Percentiles rank a stretch among this genome's conserved stretches.
Conservation (phyloP, 768 basidiomycete genomes). For the Tylopilus intermedius region DNA sequence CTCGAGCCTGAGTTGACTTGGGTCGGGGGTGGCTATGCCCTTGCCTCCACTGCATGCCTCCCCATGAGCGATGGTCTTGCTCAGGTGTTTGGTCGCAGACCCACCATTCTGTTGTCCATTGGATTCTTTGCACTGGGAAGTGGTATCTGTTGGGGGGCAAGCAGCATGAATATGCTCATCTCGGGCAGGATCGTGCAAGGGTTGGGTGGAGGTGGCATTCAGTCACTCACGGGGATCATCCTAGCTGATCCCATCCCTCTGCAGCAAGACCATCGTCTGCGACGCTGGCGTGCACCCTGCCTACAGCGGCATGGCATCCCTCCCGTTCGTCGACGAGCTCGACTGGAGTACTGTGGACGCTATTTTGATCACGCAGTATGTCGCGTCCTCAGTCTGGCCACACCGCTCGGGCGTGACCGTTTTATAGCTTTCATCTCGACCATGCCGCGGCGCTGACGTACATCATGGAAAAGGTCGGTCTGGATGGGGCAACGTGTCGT, state of each 20-base stretch:
- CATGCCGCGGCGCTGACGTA: too few relatives aligned
- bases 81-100: slow-evolving; percentile 37
- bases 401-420: too few relatives aligned
- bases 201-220: slow-evolving; percentile 37
- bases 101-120: slow-evolving; percentile 30
- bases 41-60: slow-evolving; percentile 38
- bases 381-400: too few relatives aligned
- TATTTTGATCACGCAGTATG: too few relatives aligned
- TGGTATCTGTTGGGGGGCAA: slow-evolving; percentile 39
- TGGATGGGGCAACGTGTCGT: too few relatives aligned
- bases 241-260: slow-evolving; percentile 45
- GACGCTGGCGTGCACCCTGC: slow-evolving; percentile 98
- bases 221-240: slow-evolving; percentile 37
- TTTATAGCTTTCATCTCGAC: too few relatives aligned
- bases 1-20: too few relatives aligned
- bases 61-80: slow-evolving; percentile 38
- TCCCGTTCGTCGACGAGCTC: slow-evolving; percentile 95
- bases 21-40: slow-evolving; percentile 41
- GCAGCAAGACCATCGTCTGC: slow-evolving; percentile 83
- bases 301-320: slow-evolving; percentile 87
- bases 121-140: slow-evolving; percentile 39
- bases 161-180: slow-evolving; percentile 39
- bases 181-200: slow-evolving; percentile 40
- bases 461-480: too few relatives aligned
- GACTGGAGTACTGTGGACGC: slow-evolving; percentile 94